A percentile compares a stretch with the other conserved stretches of the same genome.
Conservation (phyloP, 148 eudicot species). For the Cornus kousa region DNA sequence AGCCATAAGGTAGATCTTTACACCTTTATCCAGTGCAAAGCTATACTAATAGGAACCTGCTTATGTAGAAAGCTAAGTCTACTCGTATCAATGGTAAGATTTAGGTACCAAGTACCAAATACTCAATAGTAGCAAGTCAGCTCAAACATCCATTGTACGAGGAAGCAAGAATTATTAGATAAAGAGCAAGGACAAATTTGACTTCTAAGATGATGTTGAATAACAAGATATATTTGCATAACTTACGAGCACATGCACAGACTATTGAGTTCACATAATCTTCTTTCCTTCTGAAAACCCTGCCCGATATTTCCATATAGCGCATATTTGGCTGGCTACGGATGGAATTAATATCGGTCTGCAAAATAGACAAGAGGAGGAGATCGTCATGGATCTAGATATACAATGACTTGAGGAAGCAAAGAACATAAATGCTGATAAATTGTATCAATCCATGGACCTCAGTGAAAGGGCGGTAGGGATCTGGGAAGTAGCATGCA, state of each 20-base stretch:
- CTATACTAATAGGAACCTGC: too few relatives aligned
- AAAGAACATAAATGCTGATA: not conserved
- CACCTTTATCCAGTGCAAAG: not conserved
- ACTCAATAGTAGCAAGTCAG: not conserved
- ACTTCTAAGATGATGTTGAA: not conserved
- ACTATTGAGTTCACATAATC: constrained; percentile 73
- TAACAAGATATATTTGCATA: not conserved
- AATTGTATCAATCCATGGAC: constrained; percentile 13
- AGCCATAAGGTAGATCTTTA: too few relatives aligned
- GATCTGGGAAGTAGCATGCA: constrained; percentile 79
- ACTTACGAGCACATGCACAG: constrained; percentile 87
- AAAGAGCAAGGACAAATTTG: constrained; percentile 1
- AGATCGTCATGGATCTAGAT: not conserved
- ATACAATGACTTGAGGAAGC: not conserved
- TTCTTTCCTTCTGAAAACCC: constrained; percentile 62
- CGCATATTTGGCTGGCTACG: constrained; percentile 65
- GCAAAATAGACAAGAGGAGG: constrained; percentile 12
- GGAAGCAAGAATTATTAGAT: not conserved
- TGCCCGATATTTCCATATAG: constrained; percentile 50
- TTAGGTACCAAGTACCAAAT: not conserved
- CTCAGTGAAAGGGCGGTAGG: constrained; percentile 68
- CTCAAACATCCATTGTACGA: not conserved
- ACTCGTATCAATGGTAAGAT: too few relatives aligned
- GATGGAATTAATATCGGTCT: constrained; percentile 75
- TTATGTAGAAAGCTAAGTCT: too few relatives aligned